A percentile compares a stretch with the other conserved stretches of the same genome.
These are phyloP conservation scores for Carex kokanica DNA, from an alignment of 176 grass and related monocot species.

Conservation along the genomic window DNA sequence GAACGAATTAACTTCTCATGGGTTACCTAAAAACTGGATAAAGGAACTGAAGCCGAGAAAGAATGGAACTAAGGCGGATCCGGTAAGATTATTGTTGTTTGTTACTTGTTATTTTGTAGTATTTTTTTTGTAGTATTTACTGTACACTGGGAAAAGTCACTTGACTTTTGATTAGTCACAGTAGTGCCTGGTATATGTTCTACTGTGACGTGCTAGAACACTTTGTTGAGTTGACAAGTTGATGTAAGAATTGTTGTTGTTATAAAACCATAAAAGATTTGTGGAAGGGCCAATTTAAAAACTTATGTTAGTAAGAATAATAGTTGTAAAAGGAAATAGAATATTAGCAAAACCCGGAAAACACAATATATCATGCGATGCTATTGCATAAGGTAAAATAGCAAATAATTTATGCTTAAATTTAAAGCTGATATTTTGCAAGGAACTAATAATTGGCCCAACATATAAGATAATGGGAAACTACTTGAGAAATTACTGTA, in stretches of 20 bases:
- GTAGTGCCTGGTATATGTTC: background rate
- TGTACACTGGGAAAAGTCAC: background rate
- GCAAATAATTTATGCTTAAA: background rate
- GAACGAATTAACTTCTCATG: background rate
- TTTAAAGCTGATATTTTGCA: background rate
- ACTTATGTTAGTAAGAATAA: background rate
- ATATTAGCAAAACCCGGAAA: background rate
- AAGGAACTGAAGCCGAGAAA: conserved; percentile 21
- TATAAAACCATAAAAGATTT: background rate
- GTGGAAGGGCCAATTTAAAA: background rate
- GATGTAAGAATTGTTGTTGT: background rate
- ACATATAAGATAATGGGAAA: background rate
- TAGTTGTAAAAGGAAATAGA: background rate
- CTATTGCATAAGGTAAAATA: background rate
- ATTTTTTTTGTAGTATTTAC: too few relatives aligned
- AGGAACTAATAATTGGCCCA: background rate
- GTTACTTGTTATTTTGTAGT: background rate
- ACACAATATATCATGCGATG: background rate
- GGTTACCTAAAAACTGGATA: conserved; percentile 15
- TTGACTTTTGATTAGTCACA: background rate
- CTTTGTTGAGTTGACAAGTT: background rate
- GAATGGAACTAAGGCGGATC: background rate
- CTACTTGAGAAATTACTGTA: background rate
- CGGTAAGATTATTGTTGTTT: background rate
- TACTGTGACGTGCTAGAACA: background rate